Evolutionary conservation across 352 stramenopile species (phyloP), one percentile per base, ranked within the genome.

Genomic region (Phytophthora pluvialis): DNA sequence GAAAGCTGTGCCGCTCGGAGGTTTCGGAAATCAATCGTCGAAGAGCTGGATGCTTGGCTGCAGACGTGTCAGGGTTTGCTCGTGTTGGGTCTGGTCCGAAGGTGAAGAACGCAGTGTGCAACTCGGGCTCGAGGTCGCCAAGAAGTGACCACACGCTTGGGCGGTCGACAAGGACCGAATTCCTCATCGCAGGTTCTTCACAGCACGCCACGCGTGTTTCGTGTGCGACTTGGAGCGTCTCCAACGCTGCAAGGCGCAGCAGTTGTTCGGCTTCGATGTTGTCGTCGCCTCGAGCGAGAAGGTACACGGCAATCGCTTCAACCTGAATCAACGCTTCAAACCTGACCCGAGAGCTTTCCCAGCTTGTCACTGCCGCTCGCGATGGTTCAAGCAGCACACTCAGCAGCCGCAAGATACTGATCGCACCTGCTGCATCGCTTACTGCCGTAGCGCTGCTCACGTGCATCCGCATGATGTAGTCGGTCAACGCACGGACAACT

Each of bases 301-400:
- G 40, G 31, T 86, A 91, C 5, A 94, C 60, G 0, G 70, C 64
- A 0, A 81, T 57, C 13, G 83, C 80, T 44, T 94, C 86, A 1
- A 89, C 68, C n/a, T 91, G 81, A 28, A 84, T 68, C 28, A 94
- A 66, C 1, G 81, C 83, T 16, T 89, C 80, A 3, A 80, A 63
- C 32, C 53, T 55, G 25, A 62, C 65, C 16, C 72, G 75, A 3
- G 31, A 7, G 46, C 36, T 68, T 51, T 81, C 65, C 83, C 83
- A 90, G 5, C 65, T 62, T 13, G 25, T 69, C 28, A 36, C 32
- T n/a, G 40, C 58, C 39, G 31, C 43, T 70, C 21, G 61, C 5
- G 44, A 52, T 16, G 54, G 49, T 3, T 66, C 56, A 13, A 92
- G 38, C 3, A 89, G 38, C 2, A 85, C 52, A 13, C 68, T 42